Evolutionary conservation across 2,329 filamentous ascomycete genomes (phyloP).

Genomic region (Aspergillus melleus): DNA sequence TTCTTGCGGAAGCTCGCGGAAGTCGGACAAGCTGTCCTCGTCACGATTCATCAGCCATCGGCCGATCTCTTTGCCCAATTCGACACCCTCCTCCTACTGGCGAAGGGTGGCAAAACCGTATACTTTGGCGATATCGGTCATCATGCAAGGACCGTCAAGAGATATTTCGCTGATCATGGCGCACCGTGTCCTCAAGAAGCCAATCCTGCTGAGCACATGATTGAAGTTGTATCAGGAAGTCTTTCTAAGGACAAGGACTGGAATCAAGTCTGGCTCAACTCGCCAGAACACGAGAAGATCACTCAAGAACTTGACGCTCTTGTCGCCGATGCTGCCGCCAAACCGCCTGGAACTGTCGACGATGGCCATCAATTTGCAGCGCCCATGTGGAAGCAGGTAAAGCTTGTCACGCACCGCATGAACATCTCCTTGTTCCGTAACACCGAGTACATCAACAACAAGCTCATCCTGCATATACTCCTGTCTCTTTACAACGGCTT

Average conservation of each 20-base stretch:
- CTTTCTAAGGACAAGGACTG: background rate
- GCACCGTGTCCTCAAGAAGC: background rate
- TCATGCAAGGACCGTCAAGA: background rate
- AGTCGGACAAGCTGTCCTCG: background rate
- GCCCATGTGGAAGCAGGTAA: background rate
- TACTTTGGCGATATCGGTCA: slow-evolving; percentile 1
- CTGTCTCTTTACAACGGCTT: background rate
- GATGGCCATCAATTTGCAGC: background rate
- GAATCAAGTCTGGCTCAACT: background rate
- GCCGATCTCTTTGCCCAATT: background rate
- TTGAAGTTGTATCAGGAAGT: background rate
- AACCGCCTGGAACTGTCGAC: too few relatives aligned
- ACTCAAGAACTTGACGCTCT: background rate
- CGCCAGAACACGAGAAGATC: background rate
- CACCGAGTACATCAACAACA: slow-evolving; percentile 1
- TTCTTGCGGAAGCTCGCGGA: background rate
- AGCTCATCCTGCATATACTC: background rate
- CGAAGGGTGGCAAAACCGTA: background rate
- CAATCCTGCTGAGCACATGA: slow-evolving; percentile 1
- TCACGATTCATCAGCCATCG: background rate
- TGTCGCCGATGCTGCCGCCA: background rate
- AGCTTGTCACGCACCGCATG: background rate
- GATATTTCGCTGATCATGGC: background rate
- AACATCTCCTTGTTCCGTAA: background rate
- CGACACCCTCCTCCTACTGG: background rate